These are phyloP conservation scores for Dissophora ornata DNA, from an alignment of 192 early-diverging fungal genomes.

Conservation along the genomic window DNA sequence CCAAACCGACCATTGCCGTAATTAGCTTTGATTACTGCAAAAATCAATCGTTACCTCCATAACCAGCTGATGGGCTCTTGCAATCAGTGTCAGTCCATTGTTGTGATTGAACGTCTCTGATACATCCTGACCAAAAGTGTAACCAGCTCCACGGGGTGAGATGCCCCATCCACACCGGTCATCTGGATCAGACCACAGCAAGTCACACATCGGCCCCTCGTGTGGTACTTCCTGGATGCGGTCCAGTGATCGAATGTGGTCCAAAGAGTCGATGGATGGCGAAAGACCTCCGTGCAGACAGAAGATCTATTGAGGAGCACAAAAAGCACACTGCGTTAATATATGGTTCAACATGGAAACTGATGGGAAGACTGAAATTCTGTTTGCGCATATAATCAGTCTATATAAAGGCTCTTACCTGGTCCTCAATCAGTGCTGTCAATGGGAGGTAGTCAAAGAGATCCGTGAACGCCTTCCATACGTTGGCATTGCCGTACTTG, in stretches of 20 bases:
- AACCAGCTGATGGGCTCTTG: constrained; percentile 93
- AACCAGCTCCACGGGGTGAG: constrained; percentile 87
- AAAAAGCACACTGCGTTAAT: background rate
- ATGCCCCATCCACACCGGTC: constrained; percentile 91
- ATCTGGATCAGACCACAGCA: constrained; percentile 91
- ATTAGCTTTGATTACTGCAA: too few species aligned
- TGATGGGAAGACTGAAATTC: too few species aligned
- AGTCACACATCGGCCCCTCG: constrained; percentile 89
- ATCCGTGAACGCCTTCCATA: constrained; percentile 98
- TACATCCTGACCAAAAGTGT: constrained; percentile 91
- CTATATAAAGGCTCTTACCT: constrained; percentile 57
- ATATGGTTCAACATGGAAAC: background rate
- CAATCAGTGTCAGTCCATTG: constrained; percentile 95
- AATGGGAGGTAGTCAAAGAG: constrained; percentile 98
- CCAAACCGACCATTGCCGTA: too few species aligned
- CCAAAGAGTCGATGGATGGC: constrained; percentile 94
- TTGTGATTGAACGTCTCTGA: constrained; percentile 92
- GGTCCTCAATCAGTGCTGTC: constrained; percentile 96
- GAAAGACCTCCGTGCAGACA: constrained; percentile 99
- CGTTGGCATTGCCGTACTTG: constrained; percentile 98
- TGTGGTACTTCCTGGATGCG: constrained; percentile 93
- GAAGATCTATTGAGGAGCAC: constrained; percentile 73
- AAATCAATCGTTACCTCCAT: constrained; percentile 86
- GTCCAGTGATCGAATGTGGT: constrained; percentile 96
- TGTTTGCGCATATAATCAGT: too few species aligned